These are phyloP conservation scores for Nitzschia sp. DNA, from an alignment of 108 stramenopile species.

Conservation along the genomic window DNA sequence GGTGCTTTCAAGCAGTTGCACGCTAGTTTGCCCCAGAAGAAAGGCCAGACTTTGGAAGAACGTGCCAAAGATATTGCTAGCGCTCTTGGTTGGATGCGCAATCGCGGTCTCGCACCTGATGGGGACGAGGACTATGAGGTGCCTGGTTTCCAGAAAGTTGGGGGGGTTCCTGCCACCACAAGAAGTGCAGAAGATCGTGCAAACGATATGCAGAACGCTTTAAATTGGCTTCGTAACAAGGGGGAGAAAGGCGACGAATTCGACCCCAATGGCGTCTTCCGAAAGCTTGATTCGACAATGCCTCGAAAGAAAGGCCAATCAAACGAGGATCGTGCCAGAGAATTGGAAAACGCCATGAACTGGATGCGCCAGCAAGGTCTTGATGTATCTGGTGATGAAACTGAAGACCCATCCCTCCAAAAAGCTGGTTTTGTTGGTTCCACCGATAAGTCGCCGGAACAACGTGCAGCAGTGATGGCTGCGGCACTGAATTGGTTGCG, in stretches of 20 bases:
- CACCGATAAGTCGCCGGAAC: neutral
- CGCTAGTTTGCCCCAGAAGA: conserved; percentile 9
- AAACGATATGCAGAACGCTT: conserved; percentile 15
- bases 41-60: conserved; percentile 10
- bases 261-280: conserved; percentile 16
- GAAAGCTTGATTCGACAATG: conserved; percentile 20
- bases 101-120: neutral
- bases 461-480: conserved; percentile 1
- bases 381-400: neutral
- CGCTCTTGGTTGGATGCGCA: conserved; percentile 41
- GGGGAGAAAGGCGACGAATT: conserved; percentile 12
- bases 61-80: conserved; percentile 38
- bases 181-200: conserved; percentile 3
- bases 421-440: neutral
- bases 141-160: neutral
- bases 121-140: neutral
- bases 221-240: conserved; percentile 37
- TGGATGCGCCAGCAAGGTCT: conserved; percentile 32
- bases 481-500: conserved; percentile 23
- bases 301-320: conserved; percentile 25
- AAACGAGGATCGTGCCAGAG: conserved; percentile 27
- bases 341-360: conserved; percentile 33
- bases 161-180: neutral
- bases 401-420: conserved; percentile 13
- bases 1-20: conserved; percentile 30